Base-by-base conservation (phyloP, 2,329 filamentous ascomycete species). In the Claviceps humidiphila region DNA sequence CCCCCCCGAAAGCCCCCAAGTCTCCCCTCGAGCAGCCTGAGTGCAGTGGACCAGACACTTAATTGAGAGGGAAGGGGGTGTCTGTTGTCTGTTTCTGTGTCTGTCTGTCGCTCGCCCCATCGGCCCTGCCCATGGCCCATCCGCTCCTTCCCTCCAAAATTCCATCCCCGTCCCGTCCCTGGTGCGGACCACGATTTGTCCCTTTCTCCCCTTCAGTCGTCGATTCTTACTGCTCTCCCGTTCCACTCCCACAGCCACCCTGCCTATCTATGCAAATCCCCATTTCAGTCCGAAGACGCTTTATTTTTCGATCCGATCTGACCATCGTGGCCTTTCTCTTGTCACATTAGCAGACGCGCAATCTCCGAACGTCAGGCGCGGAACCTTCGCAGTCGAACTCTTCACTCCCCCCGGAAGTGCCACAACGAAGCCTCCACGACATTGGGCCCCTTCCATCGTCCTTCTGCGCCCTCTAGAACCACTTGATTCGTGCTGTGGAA, bases 371-470 rank as follows among this genome's bases (percentile, higher is more conserved):
- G 51, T 53, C 54, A 52, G 56, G 59, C 63, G 56, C 61, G 58
- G 53, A 60, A 60, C 58, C 50, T 55, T 57, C 57, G 57, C 58
- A 56, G 55, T 54, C 57, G 58, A 34, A 58, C 40, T 17, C 49
- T 43, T 49, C 20, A 5, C 38, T 22, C 22, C n/a, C 24, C 24
- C 47, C n/a, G 38, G 2, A 42, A 42, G 60, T 58, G 53, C 59
- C 57, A 53, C 59, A 58, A 61, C 58, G 58, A 59, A 60, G 58
- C 57, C 62, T 58, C 54, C 63, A 60, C 63, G 56, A 61, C 61
- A 62, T 58, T 61, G 57, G 62, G 63, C 61, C 62, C 58, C 57
- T 55, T 59, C 60, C 57, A 57, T 41, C 58, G 51, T 57, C 58
- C 58, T 53, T 55, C 51, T 53, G 58, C 60, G 52, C 53, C 52